These are phyloP conservation scores for Pichia sporocuriosa DNA, from an alignment of 805 yeast genomes.

Conservation along the genomic window DNA sequence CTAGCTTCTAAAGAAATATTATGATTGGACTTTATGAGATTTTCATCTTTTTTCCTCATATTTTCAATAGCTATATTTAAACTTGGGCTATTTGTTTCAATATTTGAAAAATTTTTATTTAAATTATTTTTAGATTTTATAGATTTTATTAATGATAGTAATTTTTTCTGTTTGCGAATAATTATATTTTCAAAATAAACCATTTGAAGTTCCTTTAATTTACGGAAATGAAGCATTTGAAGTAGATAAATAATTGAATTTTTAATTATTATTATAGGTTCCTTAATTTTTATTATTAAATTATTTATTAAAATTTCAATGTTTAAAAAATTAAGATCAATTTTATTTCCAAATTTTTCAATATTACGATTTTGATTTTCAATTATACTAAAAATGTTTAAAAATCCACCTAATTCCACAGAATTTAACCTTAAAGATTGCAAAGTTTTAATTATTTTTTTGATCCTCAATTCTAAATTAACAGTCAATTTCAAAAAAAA, in stretches of 20 bases:
- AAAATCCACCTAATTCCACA: conserved; percentile 50
- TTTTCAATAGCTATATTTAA: conserved; percentile 26
- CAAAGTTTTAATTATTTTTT: conserved; percentile 35
- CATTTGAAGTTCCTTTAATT: conserved; percentile 45
- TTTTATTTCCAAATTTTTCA: conserved; percentile 47
- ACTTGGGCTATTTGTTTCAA: conserved; percentile 20
- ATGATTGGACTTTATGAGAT: conserved; percentile 7
- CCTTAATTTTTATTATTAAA: conserved; percentile 39
- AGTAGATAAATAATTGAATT: conserved; percentile 38
- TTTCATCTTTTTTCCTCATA: conserved; percentile 12
- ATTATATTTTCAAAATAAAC: conserved; percentile 34
- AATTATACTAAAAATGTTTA: conserved; percentile 47
- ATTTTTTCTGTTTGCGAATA: conserved; percentile 32
- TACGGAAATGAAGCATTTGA: conserved; percentile 42
- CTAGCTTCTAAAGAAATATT: conserved; percentile 8
- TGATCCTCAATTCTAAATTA: conserved; percentile 32
- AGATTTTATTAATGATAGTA: conserved; percentile 19
- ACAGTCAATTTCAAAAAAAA: conserved; percentile 13
- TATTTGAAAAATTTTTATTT: conserved; percentile 9
- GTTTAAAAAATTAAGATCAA: conserved; percentile 44
- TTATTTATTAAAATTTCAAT: conserved; percentile 38
- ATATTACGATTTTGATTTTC: conserved; percentile 31
- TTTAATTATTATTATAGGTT: conserved; percentile 42
- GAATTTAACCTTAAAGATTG: conserved; percentile 34
- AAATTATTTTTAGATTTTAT: background rate